A percentile compares a stretch with the other conserved stretches of the same genome.
These are phyloP conservation scores for Ramaria sp. DNA, from an alignment of 768 basidiomycete genomes.

Conservation along the genomic window DNA sequence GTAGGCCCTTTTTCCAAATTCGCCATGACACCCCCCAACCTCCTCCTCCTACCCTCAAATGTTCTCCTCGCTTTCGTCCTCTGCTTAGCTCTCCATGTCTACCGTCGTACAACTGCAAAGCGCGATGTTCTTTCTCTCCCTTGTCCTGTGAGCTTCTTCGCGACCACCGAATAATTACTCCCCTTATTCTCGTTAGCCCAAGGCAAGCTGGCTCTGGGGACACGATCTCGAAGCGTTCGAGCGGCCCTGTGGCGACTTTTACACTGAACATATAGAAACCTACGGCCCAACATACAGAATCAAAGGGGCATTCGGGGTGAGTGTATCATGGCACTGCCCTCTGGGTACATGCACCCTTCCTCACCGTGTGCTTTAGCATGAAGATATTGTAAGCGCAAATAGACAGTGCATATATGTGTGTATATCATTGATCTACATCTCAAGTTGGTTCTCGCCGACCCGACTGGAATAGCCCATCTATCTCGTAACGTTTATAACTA, in stretches of 20 bases:
- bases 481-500: slow-evolving; percentile 13
- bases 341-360: not conserved
- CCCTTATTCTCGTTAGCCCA: slow-evolving; percentile 1
- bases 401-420: not conserved
- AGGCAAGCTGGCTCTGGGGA: slow-evolving; percentile 14
- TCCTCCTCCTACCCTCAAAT: not conserved
- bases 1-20: not conserved
- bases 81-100: not conserved
- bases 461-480: slow-evolving; percentile 14
- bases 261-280: slow-evolving; percentile 8
- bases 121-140: not conserved
- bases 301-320: slow-evolving; percentile 11
- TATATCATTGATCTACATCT: not conserved
- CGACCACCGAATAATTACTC: not conserved
- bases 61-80: not conserved
- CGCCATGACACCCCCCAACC: not conserved
- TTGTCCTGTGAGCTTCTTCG: not conserved
- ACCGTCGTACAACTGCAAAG: not conserved
- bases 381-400: not conserved
- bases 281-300: slow-evolving; percentile 14
- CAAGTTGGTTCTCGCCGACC: slow-evolving; percentile 16
- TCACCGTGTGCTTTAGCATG: not conserved
- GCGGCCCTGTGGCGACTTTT: slow-evolving; percentile 8
- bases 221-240: slow-evolving; percentile 13
- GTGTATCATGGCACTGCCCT: not conserved